Evolutionary conservation across 1,139 yeast species (phyloP), one percentile per base, ranked within the genome.

Genomic region (Waltiozyma solani): DNA sequence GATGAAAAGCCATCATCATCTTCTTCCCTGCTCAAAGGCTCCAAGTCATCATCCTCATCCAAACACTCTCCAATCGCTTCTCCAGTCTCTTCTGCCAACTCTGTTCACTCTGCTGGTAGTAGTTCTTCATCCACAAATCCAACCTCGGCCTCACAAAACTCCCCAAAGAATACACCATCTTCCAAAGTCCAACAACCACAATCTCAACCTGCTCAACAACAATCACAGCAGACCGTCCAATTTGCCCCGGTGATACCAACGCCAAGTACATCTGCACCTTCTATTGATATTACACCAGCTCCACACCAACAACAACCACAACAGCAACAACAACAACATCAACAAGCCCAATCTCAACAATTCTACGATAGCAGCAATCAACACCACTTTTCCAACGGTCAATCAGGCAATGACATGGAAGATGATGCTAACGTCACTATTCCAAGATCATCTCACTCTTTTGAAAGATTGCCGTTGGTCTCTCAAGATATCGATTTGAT

Each of bases 401-500:
- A 42, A 37, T 38, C 50, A 13, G 43, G 51, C 11, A 51, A 48
- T 15, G 54, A 54, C 11, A 51, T 53, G 15, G 41, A 39, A 11
- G 51, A 47, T 24, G 44, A 34, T 23, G 45, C 45, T 19, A 32
- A 58, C 18, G 56, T 63, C 22, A 61, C 56, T 22, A 65, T 66
- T 31, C 71, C 71, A 24, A 58, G 68, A 38, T 57, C 65, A 1
- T 64, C 69, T 4, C 71, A 66, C 44, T 66, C 71, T 2, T 66
- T 65, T 47, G 72, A 67, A 41, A 57, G 62, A 45, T 47, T 66
- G 35, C 70, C 70, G 13, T 57, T 68, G 7, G 67, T 68, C 21
- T 56, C 74, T 7, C 57, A 63, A 38, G 75, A 72, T 37, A 60
- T 77, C 34, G 86, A 79, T 46, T 64, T 79, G 40, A 72, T 76